Evolutionary conservation across 768 basidiomycete species (phyloP).

Genomic region (Saitozyma sp.): DNA sequence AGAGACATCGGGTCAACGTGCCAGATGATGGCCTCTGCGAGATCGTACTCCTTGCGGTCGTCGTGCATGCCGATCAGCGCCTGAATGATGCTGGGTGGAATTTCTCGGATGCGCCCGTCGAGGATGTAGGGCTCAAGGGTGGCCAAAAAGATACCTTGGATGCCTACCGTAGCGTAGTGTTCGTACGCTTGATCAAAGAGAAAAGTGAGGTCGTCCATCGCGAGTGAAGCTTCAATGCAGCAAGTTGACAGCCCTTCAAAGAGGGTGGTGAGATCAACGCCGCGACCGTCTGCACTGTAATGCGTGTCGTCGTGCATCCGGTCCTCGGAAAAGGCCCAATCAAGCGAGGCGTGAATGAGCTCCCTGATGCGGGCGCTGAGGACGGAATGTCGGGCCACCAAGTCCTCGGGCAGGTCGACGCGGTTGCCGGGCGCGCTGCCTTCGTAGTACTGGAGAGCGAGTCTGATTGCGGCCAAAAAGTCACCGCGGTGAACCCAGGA

Average conservation of each 20-base stretch:
- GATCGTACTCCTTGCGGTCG: constrained; percentile 66
- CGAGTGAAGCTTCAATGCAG: constrained; percentile 65
- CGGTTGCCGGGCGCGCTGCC: constrained; percentile 75
- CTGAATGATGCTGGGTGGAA: constrained; percentile 88
- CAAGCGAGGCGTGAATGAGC: constrained; percentile 81
- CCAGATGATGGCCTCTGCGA: constrained; percentile 89
- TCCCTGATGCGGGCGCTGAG: constrained; percentile 75
- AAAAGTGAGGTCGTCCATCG: constrained; percentile 77
- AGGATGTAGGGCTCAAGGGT: constrained; percentile 82
- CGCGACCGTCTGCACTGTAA: constrained; percentile 73
- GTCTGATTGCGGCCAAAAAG: constrained; percentile 84
- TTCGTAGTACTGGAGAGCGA: constrained; percentile 76
- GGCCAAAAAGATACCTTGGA: constrained; percentile 75
- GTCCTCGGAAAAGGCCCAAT: constrained; percentile 91
- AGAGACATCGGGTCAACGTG: constrained; percentile 87
- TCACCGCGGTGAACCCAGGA: constrained; percentile 79
- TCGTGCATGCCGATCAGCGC: constrained; percentile 76
- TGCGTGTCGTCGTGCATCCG: constrained; percentile 90
- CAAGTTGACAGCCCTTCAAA: constrained; percentile 78
- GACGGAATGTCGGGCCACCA: constrained; percentile 61
- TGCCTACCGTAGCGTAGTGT: constrained; percentile 78
- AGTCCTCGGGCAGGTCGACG: constrained; percentile 76
- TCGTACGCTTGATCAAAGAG: constrained; percentile 93
- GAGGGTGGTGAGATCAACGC: constrained; percentile 84
- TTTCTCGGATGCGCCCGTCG: constrained; percentile 65